Base-by-base conservation (phyloP, 2,329 filamentous ascomycete genomes). In the Ploettnerulaceae sp. region DNA sequence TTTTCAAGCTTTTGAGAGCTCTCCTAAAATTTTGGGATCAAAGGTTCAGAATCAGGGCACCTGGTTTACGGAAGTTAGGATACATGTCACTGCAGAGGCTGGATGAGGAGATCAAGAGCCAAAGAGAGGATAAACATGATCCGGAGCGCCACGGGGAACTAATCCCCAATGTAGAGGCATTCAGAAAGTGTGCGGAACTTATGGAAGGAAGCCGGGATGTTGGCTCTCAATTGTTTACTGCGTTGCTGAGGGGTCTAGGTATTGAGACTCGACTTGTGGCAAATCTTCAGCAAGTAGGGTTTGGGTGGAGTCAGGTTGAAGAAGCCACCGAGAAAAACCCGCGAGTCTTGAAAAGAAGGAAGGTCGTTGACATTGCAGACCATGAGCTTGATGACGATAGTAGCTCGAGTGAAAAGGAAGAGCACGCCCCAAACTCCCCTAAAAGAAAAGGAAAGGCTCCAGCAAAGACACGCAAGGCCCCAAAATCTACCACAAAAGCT, bases 21-120 rank as follows among this genome's bases (percentile, higher is more conserved):
- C 68, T 98, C n/a, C 74, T 83, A 7, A 77, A 82, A 1, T 96
- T 89, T 73, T 98, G 93, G 93, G 89, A 83, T 63, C 85, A 89
- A 58, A 76, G 82, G 25, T 98, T 95, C 65, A 77, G 72, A 1
- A 74, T 93, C 33, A 88, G 81, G 0, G 77, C 83, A 0, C 89
- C 90, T 0, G 88, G 87, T 0, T 61, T 97, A 17, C 77, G 90
- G n/a, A 98, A 97, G 68, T 76, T 79, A 62, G 93, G 93, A 0
- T 97, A 97, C 63, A 85, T 91, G 70, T 75, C 85, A 0, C 75
- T 89, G n/a, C 74, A 84, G 57, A 75, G 80, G 18, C 69, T 95
- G 2, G 83, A 89, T 56, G 77, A 82, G n/a, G 73, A 93, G 49
- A 79, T 84, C 5, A 81, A 83, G 24, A 82, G 79, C 0, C 89